phyloP scores from a whole-genome alignment of 371 early-diverging fungal species.

The Mortierella sp. region DNA sequence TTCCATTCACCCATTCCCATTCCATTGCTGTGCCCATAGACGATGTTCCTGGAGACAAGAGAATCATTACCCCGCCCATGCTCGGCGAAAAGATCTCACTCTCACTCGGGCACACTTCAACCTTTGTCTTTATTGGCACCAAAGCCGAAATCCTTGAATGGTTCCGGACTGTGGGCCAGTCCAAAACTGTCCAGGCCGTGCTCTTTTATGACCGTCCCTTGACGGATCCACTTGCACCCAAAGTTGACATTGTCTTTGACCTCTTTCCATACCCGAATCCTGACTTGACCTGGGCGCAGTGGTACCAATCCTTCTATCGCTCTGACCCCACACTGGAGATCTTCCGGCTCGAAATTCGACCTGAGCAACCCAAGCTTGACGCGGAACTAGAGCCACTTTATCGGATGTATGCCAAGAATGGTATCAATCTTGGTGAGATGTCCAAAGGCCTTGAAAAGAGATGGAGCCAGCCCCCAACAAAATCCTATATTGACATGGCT shows the following conservation, averaged over 20 bases:
- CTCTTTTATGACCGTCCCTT: slow-evolving; percentile 28
- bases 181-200: slow-evolving; percentile 28
- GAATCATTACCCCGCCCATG: slow-evolving; percentile 48
- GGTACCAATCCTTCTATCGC: slow-evolving; percentile 32
- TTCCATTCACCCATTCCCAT: neutral
- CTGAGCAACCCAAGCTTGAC: slow-evolving; percentile 47
- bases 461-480: slow-evolving; percentile 34
- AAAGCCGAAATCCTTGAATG: slow-evolving; percentile 48
- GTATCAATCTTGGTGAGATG: slow-evolving; percentile 39
- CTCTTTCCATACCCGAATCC: slow-evolving; percentile 40
- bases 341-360: slow-evolving; percentile 41
- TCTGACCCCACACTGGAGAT: slow-evolving; percentile 39
- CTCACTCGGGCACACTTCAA: slow-evolving; percentile 49
- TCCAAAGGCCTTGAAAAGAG: slow-evolving; percentile 36
- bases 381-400: slow-evolving; percentile 40
- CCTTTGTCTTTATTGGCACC: slow-evolving; percentile 48
- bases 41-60: slow-evolving; percentile 38
- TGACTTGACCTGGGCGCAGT: slow-evolving; percentile 43
- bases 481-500: slow-evolving; percentile 42
- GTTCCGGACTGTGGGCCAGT: slow-evolving; percentile 36
- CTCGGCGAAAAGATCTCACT: slow-evolving; percentile 45
- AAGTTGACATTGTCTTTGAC: slow-evolving; percentile 48
- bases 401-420: slow-evolving; percentile 46
- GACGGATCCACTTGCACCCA: slow-evolving; percentile 15
- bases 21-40: neutral